Evolutionary conservation across 2,329 filamentous ascomycete genomes (phyloP).

Genomic region (Graphilbum fragrans): DNA sequence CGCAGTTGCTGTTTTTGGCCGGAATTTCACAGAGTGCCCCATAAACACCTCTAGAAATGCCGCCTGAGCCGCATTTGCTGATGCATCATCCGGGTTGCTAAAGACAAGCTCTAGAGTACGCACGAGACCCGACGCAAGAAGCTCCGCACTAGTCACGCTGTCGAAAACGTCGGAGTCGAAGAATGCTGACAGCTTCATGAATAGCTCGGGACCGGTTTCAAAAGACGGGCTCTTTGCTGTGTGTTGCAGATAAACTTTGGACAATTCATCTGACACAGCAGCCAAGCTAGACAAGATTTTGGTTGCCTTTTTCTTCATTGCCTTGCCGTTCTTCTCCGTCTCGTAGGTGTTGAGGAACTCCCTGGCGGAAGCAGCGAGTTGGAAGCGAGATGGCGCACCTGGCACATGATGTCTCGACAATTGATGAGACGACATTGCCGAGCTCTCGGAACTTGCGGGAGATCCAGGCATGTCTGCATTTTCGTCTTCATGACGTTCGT

Average conservation of each 20-base stretch:
- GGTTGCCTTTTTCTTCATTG: conserved; percentile 66
- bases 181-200: conserved; percentile 64
- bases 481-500: conserved; percentile 33
- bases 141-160: conserved; percentile 89
- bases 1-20: conserved; percentile 48
- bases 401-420: conserved; percentile 35
- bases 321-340: conserved; percentile 55
- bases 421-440: conserved; percentile 51
- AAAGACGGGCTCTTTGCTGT: conserved; percentile 30
- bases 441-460: conserved; percentile 52
- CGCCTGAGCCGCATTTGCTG: conserved; percentile 58
- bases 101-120: conserved; percentile 74
- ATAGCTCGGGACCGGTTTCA: conserved; percentile 51
- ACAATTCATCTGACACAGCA: conserved; percentile 58
- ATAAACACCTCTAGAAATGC: conserved; percentile 90
- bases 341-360: conserved; percentile 79
- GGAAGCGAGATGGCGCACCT: conserved; percentile 49
- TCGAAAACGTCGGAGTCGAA: conserved; percentile 84
- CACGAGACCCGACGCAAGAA: conserved; percentile 84
- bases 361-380: conserved; percentile 66
- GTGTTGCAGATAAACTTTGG: conserved; percentile 53
- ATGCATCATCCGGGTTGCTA: conserved; percentile 51
- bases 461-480: conserved; percentile 54
- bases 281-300: conserved; percentile 65
- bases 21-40: conserved; percentile 57